These are phyloP conservation scores for Symbiotaphrina buchneri DNA, from an alignment of 495 filamentous ascomycete genomes.

Conservation along the genomic window DNA sequence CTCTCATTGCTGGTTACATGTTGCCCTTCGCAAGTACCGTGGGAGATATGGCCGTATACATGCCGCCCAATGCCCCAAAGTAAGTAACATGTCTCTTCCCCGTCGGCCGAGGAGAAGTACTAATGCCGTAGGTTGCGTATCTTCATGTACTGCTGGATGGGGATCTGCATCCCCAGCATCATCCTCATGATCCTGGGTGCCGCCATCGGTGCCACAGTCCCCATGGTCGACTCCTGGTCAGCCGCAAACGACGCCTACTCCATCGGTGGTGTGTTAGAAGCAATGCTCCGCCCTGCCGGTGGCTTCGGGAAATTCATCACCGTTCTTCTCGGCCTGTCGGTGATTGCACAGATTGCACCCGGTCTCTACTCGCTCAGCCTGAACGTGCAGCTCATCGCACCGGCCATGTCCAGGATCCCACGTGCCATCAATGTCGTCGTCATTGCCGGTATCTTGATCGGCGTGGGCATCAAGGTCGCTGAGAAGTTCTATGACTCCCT, in stretches of 20 bases:
- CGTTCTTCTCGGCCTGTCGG: conserved; percentile 25
- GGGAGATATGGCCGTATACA: conserved; percentile 25
- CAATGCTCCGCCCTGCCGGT: conserved; percentile 25
- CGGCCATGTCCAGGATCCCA: conserved; percentile 22
- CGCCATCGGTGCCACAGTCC: conserved; percentile 23
- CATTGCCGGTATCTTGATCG: conserved; percentile 25
- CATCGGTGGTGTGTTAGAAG: conserved; percentile 28
- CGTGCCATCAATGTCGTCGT: conserved; percentile 26
- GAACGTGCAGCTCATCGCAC: conserved; percentile 30
- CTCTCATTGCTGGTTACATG: conserved; percentile 22
- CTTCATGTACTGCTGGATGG: conserved; percentile 21
- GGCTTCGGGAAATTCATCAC: conserved; percentile 33
- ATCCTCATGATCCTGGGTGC: conserved; percentile 29
- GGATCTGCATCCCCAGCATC: conserved; percentile 22
- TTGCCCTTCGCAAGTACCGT: conserved; percentile 21
- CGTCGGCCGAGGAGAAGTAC: conserved; percentile 1
- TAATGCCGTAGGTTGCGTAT: conserved; percentile 12
- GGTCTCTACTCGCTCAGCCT: conserved; percentile 22
- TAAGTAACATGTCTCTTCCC: conserved; percentile 7
- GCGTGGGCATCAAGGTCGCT: conserved; percentile 25
- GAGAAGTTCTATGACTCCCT: conserved; percentile 24
- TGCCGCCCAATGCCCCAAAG: conserved; percentile 20
- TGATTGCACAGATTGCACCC: conserved; percentile 23
- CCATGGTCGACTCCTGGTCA: conserved; percentile 14
- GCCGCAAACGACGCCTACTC: conserved; percentile 20